A percentile compares a stretch with the other conserved stretches of the same genome.
phyloP scores from a whole-genome alignment of 768 basidiomycete species.

The Pleurotus sapidus region DNA sequence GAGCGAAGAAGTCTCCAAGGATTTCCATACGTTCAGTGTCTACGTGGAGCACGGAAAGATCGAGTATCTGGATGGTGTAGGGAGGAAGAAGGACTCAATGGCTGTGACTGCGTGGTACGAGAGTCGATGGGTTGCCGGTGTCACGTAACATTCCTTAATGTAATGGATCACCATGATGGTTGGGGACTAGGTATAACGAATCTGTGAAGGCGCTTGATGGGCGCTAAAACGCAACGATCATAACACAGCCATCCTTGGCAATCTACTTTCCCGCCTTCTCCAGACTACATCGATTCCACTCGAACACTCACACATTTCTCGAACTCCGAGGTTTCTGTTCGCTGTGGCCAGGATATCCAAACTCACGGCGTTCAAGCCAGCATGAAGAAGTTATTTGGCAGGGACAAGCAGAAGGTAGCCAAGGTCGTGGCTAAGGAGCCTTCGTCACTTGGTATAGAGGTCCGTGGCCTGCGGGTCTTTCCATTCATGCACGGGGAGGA shows the following conservation, averaged over 20 bases:
- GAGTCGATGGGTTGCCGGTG: conserved; percentile 26
- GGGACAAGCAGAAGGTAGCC: conserved; percentile 9
- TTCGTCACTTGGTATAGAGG: conserved; percentile 8
- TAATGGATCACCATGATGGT: too few relatives aligned
- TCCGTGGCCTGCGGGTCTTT: neutral
- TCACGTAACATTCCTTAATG: conserved; percentile 5
- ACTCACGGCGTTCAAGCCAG: neutral
- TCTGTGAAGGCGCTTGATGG: neutral
- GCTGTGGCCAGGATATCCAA: neutral
- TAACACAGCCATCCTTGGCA: conserved; percentile 4
- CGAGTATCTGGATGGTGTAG: conserved; percentile 29
- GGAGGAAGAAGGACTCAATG: conserved; percentile 25
- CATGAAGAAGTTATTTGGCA: conserved; percentile 13
- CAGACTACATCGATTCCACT: neutral
- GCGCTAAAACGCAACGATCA: neutral
- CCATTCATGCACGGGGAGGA: neutral
- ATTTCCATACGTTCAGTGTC: conserved; percentile 26
- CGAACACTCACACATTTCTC: neutral
- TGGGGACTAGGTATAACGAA: too few relatives aligned
- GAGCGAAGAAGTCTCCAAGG: conserved; percentile 37
- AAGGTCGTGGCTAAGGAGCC: conserved; percentile 10
- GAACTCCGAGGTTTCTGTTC: neutral
- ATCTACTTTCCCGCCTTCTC: conserved; percentile 3
- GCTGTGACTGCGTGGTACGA: conserved; percentile 45
- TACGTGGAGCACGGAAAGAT: conserved; percentile 42